Evolutionary conservation across 108 stramenopile species (phyloP), one percentile per base, ranked within the genome.

Genomic region (Nitzschia palea): DNA sequence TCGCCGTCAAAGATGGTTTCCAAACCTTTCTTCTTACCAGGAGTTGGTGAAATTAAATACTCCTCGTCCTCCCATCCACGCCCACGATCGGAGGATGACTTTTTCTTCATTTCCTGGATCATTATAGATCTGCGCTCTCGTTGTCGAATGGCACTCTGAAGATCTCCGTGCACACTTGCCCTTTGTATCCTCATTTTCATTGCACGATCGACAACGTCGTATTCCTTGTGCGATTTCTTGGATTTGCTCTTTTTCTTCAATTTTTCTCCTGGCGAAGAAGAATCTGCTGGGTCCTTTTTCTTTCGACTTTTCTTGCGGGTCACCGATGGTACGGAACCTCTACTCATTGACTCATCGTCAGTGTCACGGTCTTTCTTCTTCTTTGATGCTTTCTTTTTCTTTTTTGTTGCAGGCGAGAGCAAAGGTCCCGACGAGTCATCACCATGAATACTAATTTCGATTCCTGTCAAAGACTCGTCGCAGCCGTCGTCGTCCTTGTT

Each of bases 191-290:
- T 56, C 0, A 56, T 56, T 1, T 1, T 56, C 30, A 56, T 32
- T 2, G 55, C 55, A 14, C 55, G 55, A 35, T 56, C 28, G 2
- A 56, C 55, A 56, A 56, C 55, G 4, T 56, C 55, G 33, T 33
- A 56, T 56, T 3, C 32, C 12, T 35, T n/a, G 10, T 34, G 12
- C 33, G 22, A 27, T 32, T 34, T 56, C 30, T 6, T 1, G 1
- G 30, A 34, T 20, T 56, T 56, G 15, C 18, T 56, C 20, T 56
- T 32, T n/a, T 6, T 51, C 22, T 22, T 51, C 6, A 23, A 51
- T 15, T 6, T 18, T 15, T 51, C 50, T 5, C 50, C 50, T 23
- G 22, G 5, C 5, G 50, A 51, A 6, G 50, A 51, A 1, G 31
- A 28, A 35, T 56, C 55, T 15, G 22, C 6, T 51, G 50, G n/a